Base-by-base conservation (phyloP, 352 stramenopile species). In the Globisporangium lucens region DNA sequence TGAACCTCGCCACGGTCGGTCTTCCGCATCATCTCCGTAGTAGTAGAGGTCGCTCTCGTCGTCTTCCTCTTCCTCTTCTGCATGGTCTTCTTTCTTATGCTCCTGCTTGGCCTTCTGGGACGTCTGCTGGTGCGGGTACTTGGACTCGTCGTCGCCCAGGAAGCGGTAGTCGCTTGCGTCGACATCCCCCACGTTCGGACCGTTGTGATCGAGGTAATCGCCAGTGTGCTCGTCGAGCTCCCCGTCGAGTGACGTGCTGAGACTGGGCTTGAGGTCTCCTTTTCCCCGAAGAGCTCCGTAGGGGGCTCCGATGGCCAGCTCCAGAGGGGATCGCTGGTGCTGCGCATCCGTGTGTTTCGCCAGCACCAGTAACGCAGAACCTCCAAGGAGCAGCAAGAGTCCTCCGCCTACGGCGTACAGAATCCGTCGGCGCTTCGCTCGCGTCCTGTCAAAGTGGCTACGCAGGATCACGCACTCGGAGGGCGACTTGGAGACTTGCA, bases 391-490 rank as follows among this genome's bases (percentile, higher is more conserved):
- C 47, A 70, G 35, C 15, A 70, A 1, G 5, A 68, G 55, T 22
- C 57, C 36, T 7, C 57, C 56, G 30, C 24, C 47, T 0, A 58
- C 35, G 29, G 56, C 15, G 1, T n/a, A 49, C 56, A 65, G 17
- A 2, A 66, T 9, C 4, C 58, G 56, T 53, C 65, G 46, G 38
- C 65, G 33, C 47, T 56, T 66, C 1, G 47, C 4, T 1, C 38
- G 47, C 3, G 24, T 56, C 27, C 56, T 70, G 20, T 65, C 57
- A 17, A 70, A 70, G 51, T 70, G 65, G 38, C 51, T 66, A 17
- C 65, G 65, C 58, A 70, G 65, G 20, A 70, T 66, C 10, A 49
- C 27, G 10, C 57, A 66, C 51, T 70, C 65, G 17, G 65, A 70
- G 35, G 62, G 57, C 10, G 30, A 35, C n/a, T 56, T 62, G 24